phyloP scores from a whole-genome alignment of 2,329 filamentous ascomycete species.

The Aspergillus transmontanensis region DNA sequence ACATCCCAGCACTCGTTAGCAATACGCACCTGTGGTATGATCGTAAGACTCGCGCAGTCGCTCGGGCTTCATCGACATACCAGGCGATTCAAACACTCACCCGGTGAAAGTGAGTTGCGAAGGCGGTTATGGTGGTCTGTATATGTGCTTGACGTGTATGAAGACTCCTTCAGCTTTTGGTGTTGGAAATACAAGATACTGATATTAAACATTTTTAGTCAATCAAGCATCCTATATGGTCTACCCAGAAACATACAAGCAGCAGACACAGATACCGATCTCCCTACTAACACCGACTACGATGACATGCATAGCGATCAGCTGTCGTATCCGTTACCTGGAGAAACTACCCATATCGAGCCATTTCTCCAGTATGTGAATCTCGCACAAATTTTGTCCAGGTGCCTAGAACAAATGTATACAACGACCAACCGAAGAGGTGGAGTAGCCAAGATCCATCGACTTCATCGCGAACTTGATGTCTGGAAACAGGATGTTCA shows the following conservation, averaged over 20 bases:
- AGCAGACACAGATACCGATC: conserved; percentile 4
- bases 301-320: neutral
- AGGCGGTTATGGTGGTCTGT: conserved; percentile 6
- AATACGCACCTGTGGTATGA: no score
- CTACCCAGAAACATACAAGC: neutral
- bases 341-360: conserved; percentile 3
- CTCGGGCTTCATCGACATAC: neutral
- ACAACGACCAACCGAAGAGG: conserved; percentile 5
- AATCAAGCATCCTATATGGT: conserved; percentile 1
- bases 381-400: neutral
- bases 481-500: neutral
- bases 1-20: no score
- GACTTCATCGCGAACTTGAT: neutral
- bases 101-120: conserved; percentile 2
- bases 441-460: neutral
- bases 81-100: neutral
- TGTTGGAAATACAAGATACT: no score
- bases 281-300: neutral
- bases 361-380: neutral
- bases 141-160: conserved; percentile 5
- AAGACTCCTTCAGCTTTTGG: no score
- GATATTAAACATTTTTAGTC: neutral
- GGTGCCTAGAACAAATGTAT: conserved; percentile 1
- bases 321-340: neutral
- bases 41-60: no score